Conservation (phyloP, 163 green algal species). For the Scenedesmus sp. region DNA sequence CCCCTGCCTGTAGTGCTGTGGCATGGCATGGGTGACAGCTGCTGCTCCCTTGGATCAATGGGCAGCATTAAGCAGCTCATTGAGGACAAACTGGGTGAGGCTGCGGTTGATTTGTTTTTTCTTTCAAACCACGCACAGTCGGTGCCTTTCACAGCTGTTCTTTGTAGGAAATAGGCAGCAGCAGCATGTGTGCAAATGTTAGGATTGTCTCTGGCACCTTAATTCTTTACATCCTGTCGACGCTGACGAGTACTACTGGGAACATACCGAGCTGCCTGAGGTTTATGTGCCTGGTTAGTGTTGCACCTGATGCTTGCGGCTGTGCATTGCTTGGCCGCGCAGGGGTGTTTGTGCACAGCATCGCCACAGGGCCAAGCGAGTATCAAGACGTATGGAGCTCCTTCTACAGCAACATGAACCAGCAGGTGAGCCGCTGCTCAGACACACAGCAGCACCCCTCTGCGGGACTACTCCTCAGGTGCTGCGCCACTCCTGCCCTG, state of each 20-base stretch:
- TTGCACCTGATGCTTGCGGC: background rate
- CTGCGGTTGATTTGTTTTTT: no score
- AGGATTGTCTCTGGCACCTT: no score
- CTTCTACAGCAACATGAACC: constrained; percentile 89
- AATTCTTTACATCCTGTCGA: no score
- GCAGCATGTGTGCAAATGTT: background rate
- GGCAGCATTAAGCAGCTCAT: constrained; percentile 72
- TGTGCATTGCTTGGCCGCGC: constrained; percentile 2
- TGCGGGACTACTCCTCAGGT: no score
- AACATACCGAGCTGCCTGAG: no score
- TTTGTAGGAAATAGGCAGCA: background rate
- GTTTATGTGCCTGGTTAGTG: background rate
- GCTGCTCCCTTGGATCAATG: constrained; percentile 69
- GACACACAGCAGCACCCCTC: no score
- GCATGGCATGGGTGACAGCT: constrained; percentile 82
- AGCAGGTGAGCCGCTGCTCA: constrained; percentile 67
- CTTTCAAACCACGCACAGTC: no score
- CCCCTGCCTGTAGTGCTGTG: constrained; percentile 77
- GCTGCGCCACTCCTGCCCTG: no score
- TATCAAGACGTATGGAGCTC: constrained; percentile 70
- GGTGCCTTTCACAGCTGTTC: no score
- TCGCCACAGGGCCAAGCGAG: constrained; percentile 70
- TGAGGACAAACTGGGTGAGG: constrained; percentile 63
- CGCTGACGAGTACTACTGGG: no score
- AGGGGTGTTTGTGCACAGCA: constrained; percentile 86